Conservation (phyloP, 2,329 filamentous ascomycete genomes). For the Penicillium psychrosexuale region DNA sequence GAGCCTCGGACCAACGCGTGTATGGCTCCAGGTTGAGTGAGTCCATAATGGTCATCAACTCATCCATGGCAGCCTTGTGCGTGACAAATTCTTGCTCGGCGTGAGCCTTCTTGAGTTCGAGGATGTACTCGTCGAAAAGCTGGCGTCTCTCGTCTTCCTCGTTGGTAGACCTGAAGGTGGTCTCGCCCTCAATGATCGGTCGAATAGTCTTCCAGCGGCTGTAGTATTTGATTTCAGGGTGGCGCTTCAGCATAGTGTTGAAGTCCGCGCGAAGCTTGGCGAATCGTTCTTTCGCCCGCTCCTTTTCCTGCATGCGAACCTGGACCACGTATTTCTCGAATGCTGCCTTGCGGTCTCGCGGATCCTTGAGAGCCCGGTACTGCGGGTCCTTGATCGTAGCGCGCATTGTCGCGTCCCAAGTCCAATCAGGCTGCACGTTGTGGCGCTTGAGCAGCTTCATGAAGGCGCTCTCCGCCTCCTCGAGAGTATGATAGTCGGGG, state of each 20-base stretch:
- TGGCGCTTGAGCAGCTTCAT: conserved; percentile 81
- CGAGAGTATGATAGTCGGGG: conserved; percentile 72
- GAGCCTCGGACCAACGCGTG: conserved; percentile 89
- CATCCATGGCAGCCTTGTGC: conserved; percentile 78
- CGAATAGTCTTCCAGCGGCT: conserved; percentile 95
- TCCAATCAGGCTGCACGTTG: conserved; percentile 86
- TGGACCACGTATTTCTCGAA: conserved; percentile 96
- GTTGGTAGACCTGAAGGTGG: conserved; percentile 87
- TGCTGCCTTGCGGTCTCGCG: conserved; percentile 81
- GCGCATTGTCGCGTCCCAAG: conserved; percentile 85
- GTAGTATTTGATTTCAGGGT: conserved; percentile 95
- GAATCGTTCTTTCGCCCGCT: conserved; percentile 87
- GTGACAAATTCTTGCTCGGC: conserved; percentile 68
- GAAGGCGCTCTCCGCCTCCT: conserved; percentile 92
- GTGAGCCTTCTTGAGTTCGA: conserved; percentile 76
- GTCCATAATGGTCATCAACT: conserved; percentile 73
- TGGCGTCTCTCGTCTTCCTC: conserved; percentile 83
- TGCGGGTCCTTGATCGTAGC: conserved; percentile 85
- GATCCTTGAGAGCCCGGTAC: conserved; percentile 88
- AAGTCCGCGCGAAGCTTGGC: conserved; percentile 92
- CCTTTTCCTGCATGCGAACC: conserved; percentile 86
- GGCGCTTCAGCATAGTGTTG: conserved; percentile 89
- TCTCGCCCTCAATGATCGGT: conserved; percentile 91
- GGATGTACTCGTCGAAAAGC: conserved; percentile 89
- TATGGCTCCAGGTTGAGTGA: conserved; percentile 84